phyloP scores from a whole-genome alignment of 768 basidiomycete genomes.

The Leccinum ochraceum region DNA sequence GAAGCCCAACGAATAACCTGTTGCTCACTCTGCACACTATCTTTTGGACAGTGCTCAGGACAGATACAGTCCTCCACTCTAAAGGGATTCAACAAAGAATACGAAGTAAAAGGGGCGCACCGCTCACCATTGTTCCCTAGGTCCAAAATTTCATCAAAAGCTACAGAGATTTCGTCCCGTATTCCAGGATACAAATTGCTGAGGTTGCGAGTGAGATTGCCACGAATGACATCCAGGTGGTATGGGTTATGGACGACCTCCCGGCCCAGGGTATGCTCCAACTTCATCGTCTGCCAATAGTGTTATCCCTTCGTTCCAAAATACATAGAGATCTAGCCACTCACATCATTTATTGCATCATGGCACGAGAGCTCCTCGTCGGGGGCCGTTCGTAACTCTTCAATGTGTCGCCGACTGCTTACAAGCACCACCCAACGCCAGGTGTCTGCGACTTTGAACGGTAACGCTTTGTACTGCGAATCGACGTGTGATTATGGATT shows the following conservation, averaged over 20 bases:
- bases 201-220: no score
- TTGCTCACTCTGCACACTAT: not conserved
- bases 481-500: not conserved
- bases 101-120: no score
- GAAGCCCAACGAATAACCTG: not conserved
- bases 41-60: no score
- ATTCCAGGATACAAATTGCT: not conserved
- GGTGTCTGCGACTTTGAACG: not conserved
- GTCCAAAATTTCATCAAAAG: no score
- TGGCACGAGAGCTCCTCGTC: constrained; percentile 42
- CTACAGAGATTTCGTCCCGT: no score
- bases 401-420: not conserved
- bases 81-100: no score
- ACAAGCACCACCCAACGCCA: not conserved
- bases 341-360: constrained; percentile 20
- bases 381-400: constrained; percentile 36
- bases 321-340: constrained; percentile 1
- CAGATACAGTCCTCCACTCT: no score
- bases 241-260: constrained; percentile 33
- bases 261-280: constrained; percentile 39
- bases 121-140: no score
- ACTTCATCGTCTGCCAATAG: constrained; percentile 35
- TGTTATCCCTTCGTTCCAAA: not conserved
- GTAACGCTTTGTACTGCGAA: not conserved
- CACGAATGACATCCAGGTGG: constrained; percentile 26